Percentiles rank a stretch among this genome's conserved stretches.
These are phyloP conservation scores for Aspergillus novofumigatus DNA, from an alignment of 2,329 filamentous ascomycete species.

Conservation along the genomic window DNA sequence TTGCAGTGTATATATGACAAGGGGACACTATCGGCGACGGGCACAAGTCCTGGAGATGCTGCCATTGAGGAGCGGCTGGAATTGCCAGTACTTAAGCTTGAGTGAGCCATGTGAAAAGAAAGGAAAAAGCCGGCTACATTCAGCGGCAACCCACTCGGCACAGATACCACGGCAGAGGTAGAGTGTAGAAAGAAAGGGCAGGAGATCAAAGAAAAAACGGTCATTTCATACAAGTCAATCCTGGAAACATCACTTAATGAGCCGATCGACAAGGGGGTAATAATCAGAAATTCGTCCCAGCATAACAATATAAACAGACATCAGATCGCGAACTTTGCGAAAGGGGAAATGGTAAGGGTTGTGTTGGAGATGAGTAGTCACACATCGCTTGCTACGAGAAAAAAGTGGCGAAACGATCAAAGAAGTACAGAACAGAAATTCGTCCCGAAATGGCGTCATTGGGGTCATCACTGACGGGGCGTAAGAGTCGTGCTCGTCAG, in stretches of 20 bases:
- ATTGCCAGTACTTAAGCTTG: neutral
- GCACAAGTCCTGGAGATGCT: neutral
- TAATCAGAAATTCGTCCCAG: constrained; percentile 21
- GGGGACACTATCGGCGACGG: neutral
- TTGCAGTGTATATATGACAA: neutral
- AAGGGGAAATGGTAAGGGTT: constrained; percentile 16
- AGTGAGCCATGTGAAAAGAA: neutral
- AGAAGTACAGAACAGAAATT: constrained; percentile 22
- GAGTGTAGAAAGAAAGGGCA: neutral
- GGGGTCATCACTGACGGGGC: neutral
- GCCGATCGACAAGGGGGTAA: constrained; percentile 4
- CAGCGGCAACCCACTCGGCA: neutral
- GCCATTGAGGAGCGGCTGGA: neutral
- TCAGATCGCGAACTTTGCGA: constrained; percentile 10
- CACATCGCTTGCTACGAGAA: constrained; percentile 34
- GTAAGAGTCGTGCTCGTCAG: neutral
- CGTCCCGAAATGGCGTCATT: constrained; percentile 28
- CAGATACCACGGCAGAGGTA: neutral
- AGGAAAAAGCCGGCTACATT: neutral
- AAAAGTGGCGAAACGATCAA: constrained; percentile 13
- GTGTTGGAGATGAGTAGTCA: constrained; percentile 21
- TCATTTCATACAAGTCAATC: constrained; percentile 26
- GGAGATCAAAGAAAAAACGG: constrained; percentile 8
- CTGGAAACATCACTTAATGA: constrained; percentile 17
- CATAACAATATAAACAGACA: constrained; percentile 29